phyloP scores from a whole-genome alignment of 306 rosid species.

The Coriaria nepalensis region DNA sequence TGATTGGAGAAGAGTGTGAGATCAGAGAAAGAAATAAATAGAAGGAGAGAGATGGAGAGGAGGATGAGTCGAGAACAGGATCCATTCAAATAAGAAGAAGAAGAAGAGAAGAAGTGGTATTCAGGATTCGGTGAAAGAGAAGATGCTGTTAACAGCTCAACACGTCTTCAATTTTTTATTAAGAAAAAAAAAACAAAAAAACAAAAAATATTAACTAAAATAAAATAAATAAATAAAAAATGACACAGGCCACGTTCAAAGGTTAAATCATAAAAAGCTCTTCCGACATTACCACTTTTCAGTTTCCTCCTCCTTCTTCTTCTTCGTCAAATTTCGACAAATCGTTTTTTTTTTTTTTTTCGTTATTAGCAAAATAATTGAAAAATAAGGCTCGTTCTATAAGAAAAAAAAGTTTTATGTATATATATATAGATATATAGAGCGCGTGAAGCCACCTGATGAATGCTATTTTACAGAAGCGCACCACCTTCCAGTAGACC shows the following conservation, averaged over 20 bases:
- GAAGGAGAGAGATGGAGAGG: background rate
- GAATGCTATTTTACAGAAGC: background rate
- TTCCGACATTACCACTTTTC: background rate
- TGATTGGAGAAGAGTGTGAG: conserved; percentile 5
- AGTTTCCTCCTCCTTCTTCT: no score
- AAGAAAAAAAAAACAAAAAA: no score
- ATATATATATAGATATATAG: no score
- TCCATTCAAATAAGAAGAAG: conserved; percentile 21
- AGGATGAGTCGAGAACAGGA: conserved; percentile 21
- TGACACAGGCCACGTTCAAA: conserved; percentile 7
- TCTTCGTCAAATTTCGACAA: no score
- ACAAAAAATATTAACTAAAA: conserved; percentile 11
- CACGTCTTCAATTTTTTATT: conserved; percentile 40
- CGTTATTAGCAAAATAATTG: no score
- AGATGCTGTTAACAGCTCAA: conserved; percentile 52
- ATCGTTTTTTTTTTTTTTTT: no score
- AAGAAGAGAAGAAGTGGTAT: conserved; percentile 9
- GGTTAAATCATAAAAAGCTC: conserved; percentile 3
- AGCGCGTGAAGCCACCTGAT: background rate
- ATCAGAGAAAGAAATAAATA: conserved; percentile 9
- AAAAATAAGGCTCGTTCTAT: no score
- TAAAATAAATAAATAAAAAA: background rate
- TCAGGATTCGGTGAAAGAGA: conserved; percentile 9
- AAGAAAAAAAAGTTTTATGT: no score
- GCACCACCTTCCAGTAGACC: no score